Evolutionary conservation across 441 rosid species (phyloP).

Genomic region (Eutrema salsugineum): DNA sequence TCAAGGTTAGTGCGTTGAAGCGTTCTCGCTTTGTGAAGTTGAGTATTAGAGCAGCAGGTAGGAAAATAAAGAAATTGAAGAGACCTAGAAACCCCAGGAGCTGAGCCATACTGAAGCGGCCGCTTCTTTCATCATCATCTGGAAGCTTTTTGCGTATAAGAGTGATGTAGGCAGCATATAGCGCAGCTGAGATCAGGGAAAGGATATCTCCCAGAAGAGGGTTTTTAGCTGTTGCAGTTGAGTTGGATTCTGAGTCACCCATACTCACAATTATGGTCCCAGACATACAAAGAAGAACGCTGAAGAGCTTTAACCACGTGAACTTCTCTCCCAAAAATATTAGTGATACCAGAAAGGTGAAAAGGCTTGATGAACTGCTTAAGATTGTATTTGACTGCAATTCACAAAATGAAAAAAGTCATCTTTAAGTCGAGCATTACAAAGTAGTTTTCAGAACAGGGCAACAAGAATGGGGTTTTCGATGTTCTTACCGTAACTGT

Average conservation of each 20-base stretch:
- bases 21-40: constrained; percentile 71
- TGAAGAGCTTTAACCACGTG: constrained; percentile 80
- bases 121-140: constrained; percentile 75
- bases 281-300: constrained; percentile 94
- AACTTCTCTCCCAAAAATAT: constrained; percentile 81
- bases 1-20: constrained; percentile 50
- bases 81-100: constrained; percentile 92
- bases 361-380: constrained; percentile 89
- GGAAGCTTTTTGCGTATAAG: constrained; percentile 83
- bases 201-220: constrained; percentile 84
- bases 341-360: constrained; percentile 81
- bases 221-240: constrained; percentile 48
- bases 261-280: constrained; percentile 88
- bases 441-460: not conserved
- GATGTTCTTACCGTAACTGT: constrained; percentile 70
- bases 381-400: constrained; percentile 92
- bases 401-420: constrained; percentile 11
- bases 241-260: constrained; percentile 61
- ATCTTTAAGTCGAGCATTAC: not conserved
- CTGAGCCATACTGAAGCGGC: constrained; percentile 83
- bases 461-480: not conserved
- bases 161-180: constrained; percentile 81
- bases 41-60: constrained; percentile 74
- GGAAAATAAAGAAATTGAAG: constrained; percentile 73
- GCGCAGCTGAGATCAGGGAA: constrained; percentile 72